Percentiles rank a stretch among this genome's conserved stretches.
Conservation (phyloP, 2,329 filamentous ascomycete genomes). For the Aspergillus sclerotialis region DNA sequence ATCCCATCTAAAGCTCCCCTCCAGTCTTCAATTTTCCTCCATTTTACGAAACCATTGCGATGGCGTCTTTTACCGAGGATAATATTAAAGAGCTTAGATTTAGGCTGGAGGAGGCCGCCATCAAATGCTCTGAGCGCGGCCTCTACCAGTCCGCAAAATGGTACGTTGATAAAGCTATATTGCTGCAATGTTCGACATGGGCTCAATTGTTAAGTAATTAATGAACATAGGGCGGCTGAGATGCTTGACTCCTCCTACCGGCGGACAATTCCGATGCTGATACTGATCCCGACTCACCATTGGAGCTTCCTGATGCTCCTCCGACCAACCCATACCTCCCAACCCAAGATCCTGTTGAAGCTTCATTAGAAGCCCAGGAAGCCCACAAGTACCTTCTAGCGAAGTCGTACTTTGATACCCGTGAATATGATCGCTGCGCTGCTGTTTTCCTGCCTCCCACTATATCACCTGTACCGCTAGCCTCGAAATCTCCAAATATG, state of each 20-base stretch:
- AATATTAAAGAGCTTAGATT: constrained; percentile 55
- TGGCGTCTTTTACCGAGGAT: constrained; percentile 28
- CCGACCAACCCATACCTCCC: constrained; percentile 42
- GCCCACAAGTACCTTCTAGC: constrained; percentile 79
- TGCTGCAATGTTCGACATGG: too few relatives aligned
- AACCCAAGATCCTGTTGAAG: constrained; percentile 64
- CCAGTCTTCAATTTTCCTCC: too few relatives aligned
- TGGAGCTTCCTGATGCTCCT: constrained; percentile 47
- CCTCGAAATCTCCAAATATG: constrained; percentile 27
- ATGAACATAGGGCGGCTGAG: constrained; percentile 71
- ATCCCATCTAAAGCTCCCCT: too few relatives aligned
- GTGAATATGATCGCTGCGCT: constrained; percentile 89
- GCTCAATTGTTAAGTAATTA: too few relatives aligned
- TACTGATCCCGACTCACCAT: constrained; percentile 53
- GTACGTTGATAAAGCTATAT: too few relatives aligned
- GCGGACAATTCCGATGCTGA: constrained; percentile 52
- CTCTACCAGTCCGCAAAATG: constrained; percentile 96
- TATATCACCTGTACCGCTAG: constrained; percentile 61
- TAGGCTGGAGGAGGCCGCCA: constrained; percentile 74
- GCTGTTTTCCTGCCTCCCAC: constrained; percentile 79
- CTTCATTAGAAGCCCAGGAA: constrained; percentile 69
- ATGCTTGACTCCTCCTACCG: constrained; percentile 71
- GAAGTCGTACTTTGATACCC: constrained; percentile 90
- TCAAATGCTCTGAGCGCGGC: constrained; percentile 89
- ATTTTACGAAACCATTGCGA: too few relatives aligned